Base-by-base conservation (phyloP, 2,329 filamentous ascomycete genomes). In the Escovopsis sp. region DNA sequence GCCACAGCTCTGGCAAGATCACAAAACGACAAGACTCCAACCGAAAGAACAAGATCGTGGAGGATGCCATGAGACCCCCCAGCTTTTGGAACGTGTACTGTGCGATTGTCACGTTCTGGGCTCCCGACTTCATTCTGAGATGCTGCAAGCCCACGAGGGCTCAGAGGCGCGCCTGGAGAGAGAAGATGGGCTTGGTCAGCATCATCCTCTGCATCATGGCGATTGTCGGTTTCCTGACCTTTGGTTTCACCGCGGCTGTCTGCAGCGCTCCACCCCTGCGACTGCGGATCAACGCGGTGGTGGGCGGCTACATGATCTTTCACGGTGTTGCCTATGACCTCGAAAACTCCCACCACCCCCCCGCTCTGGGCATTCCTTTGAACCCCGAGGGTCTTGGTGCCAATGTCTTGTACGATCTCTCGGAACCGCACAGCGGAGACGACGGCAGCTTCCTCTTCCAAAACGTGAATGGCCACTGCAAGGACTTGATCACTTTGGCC, bases 361-460 rank as follows among this genome's bases (percentile, higher is more conserved):
- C 76, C 3, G 91, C 87, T 1, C 68, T 77, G 48, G 88, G 88
- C 33, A 85, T 98, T 50, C 75, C 83, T 1, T 59, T 67, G 12
- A 58, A 59, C 30, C 42, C 48, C 10, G 64, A 72, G 46, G 66
- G 67, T 15, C 52, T 59, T 2, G 73, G 72, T 28, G 69, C 83
- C 26, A 95, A 96, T 54, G 79, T 98, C 23, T 68, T 98, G 12
- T 96, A 78, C 55, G 87, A 95, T 58, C 66, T 94, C n/a, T 73
- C 80, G 1, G 75, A 82, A 51, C 85, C 85, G 56, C 77, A 89
- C 53, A 81, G 80, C 43, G 91, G 88, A n/a, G 75, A 84, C 61
- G 93, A 98, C 58, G 89, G 85, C 45, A 96, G 88, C 57, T 98
- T 98, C 59, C 66, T 98, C 56, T 98, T 98, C 65, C 91, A 98